phyloP scores from a whole-genome alignment of 805 yeast species.

The Saccharomycopsis babjevae region DNA sequence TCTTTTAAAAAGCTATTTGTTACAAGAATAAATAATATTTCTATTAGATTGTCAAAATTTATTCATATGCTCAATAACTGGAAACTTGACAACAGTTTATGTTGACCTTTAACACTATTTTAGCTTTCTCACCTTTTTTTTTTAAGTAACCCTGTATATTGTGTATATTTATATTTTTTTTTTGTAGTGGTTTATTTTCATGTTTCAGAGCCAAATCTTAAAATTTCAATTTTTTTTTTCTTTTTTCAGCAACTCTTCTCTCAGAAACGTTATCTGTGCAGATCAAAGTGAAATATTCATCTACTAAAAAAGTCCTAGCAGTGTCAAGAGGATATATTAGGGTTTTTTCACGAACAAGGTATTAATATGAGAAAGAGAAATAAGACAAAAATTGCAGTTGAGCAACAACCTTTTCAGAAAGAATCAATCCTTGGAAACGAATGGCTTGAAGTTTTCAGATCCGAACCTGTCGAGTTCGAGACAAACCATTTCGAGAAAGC shows the following conservation, averaged over 20 bases:
- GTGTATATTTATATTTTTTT: too few relatives aligned
- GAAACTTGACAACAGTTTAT: too few relatives aligned
- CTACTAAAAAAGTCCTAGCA: not conserved
- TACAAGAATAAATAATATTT: too few relatives aligned
- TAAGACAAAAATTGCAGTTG: not conserved
- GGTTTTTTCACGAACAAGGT: too few relatives aligned
- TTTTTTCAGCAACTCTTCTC: not conserved
- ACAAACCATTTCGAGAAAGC: conserved; percentile 58
- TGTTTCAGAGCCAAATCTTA: not conserved
- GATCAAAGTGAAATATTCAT: not conserved
- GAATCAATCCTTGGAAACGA: conserved; percentile 34
- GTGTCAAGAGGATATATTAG: too few relatives aligned
- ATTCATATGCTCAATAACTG: too few relatives aligned
- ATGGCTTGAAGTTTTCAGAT: conserved; percentile 52
- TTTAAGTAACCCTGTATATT: too few relatives aligned
- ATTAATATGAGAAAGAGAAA: not conserved
- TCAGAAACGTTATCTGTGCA: not conserved
- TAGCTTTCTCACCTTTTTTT: too few relatives aligned
- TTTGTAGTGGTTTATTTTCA: not conserved
- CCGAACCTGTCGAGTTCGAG: conserved; percentile 37
- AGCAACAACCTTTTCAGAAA: not conserved
- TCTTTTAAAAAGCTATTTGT: too few relatives aligned
- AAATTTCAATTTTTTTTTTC: not conserved
- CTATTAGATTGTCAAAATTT: too few relatives aligned
- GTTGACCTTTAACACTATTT: too few relatives aligned